Base-by-base conservation (phyloP, 257 asterid species). In the Cinchona pubescens region DNA sequence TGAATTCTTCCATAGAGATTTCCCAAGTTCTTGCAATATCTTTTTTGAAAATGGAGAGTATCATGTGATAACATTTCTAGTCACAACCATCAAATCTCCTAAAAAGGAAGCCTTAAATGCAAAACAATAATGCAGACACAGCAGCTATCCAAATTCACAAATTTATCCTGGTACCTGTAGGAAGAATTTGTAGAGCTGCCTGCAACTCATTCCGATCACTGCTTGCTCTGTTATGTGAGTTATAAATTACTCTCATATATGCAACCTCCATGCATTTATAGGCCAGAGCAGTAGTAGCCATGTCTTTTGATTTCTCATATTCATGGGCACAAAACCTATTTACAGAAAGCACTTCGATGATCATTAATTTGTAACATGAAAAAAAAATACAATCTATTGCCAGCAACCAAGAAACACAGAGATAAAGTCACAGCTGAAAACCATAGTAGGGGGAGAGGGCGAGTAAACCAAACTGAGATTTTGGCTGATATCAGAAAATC, bases 221-320 rank as follows among this genome's bases (percentile, higher is more conserved):
- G 76, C 79, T 87, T 82, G 96, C 91, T 86, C 76, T 89, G 75
- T 84, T 71, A 79, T 88, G 87, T 19, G 92, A 86, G 56, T 86
- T 83, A 88, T 91, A 95, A 75, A 95, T 83, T 72, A 91, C 98
- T 60, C 96, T 89, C 94, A 91, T 78, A 84, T 91, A 88, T 21
- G 99, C 98, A 1, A 92, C 92, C 87, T 92, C 99, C 89, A 82
- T 78, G 82, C 97, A 95, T 81, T 95, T 95, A 81, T 92, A 92
- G 78, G 99, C 97, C 87, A 95, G 85, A 78, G 99, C 90, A 74
- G 97, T 96, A 80, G 96, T 86, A 83, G 92, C 96, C 94, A 90
- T 83, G 82, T 95, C 98, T 82, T 90, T 90, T 53, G 88, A 85
- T 79, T 84, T 92, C 79, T 95, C 99, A 71, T 88, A 95, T 84